Evolutionary conservation across 108 stramenopile genomes (phyloP), one percentile per base, ranked within the genome.

Genomic region (Ochromonas danica): DNA sequence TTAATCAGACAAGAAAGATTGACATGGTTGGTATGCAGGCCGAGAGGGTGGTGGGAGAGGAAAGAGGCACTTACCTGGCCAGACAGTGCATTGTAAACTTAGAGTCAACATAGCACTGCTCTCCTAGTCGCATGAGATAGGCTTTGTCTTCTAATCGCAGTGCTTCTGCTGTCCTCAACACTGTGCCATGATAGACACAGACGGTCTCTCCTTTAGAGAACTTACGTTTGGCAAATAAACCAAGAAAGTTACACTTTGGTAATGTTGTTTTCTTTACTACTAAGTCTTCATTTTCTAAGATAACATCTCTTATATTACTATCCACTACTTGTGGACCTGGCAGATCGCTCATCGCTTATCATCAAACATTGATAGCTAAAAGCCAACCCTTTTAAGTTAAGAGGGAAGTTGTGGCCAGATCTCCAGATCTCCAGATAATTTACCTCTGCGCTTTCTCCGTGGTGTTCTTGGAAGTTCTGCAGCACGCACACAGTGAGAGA

Each of bases 41-140:
- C 6, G 22, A 22, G 22, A 51, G n/a, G n/a, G n/a, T n/a, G n/a
- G n/a, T n/a, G n/a, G n/a, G 22, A 51, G 6, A 22, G 22, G 6
- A 51, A 51, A 51, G 17, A 6, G 31, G 25, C 6, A 33, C 31
- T 35, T 33, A 67, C 63, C 63, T 22, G 28, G 72, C 40, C 36
- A 75, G 43, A 10, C 3, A 3, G 31, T 60, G 27, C 6, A 25
- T 38, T 3, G 6, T 38, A 42, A 14, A 6, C 40, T 60, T 75
- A 10, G 72, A 6, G 38, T 75, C 72, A 33, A 75, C 72, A 75
- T 75, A 75, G 6, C 6, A 3, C 25, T 75, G 51, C 72, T 67
- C 63, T 36, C 63, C 63, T 31, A 67, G 35, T 14, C 63, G 63
- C 63, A 67, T 67, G 31, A 67, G 63, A 67, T 67, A 67, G 10